Percentiles rank a stretch among this genome's conserved stretches.
phyloP scores from a whole-genome alignment of 2,329 filamentous ascomycete species.

The Diaporthe citri region DNA sequence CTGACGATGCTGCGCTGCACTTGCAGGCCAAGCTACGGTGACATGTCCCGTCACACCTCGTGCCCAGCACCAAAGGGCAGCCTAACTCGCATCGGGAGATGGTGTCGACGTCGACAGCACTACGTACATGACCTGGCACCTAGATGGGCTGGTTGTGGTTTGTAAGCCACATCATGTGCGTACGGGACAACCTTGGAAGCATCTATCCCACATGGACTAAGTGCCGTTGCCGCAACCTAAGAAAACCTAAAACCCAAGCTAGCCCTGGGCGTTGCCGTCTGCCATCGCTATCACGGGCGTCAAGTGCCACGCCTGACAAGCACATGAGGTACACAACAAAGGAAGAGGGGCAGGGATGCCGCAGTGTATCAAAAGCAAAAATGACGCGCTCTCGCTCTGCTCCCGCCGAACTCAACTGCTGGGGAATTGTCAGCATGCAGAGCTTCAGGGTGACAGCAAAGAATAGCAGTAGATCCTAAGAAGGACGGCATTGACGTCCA shows the following conservation, averaged over 20 bases:
- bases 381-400: not conserved
- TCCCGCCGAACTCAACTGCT: not conserved
- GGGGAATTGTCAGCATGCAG: constrained; percentile 25
- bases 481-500: constrained; percentile 4
- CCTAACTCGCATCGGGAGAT: constrained; percentile 3
- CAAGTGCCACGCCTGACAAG: not conserved
- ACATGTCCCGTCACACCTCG: constrained; percentile 4
- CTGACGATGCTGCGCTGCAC: constrained; percentile 2
- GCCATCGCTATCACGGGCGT: not conserved
- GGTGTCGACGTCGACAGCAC: constrained; percentile 1
- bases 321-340: not conserved
- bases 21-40: constrained; percentile 22
- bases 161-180: not conserved
- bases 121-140: not conserved
- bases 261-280: constrained; percentile 1
- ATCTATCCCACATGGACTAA: not conserved
- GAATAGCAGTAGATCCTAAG: constrained; percentile 14
- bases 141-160: not conserved
- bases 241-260: constrained; percentile 27
- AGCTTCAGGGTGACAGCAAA: constrained; percentile 15
- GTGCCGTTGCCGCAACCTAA: constrained; percentile 14
- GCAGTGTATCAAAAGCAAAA: not conserved
- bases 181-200: not conserved
- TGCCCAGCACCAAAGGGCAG: not conserved
- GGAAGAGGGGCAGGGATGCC: not conserved